Evolutionary conservation across 371 early-diverging fungal species (phyloP).

Genomic region (Mucor lusitanicus): DNA sequence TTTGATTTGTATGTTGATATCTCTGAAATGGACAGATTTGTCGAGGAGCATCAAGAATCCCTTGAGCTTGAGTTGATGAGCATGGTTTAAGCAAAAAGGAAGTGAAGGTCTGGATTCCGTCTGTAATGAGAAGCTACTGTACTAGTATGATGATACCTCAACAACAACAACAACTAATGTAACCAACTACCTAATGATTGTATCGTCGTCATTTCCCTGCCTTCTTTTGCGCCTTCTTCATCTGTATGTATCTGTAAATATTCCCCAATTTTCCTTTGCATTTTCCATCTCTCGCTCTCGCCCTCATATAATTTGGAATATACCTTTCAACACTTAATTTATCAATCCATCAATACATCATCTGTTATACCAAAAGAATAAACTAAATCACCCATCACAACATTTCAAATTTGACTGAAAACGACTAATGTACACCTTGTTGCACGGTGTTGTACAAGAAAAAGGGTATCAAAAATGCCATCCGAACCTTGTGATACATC

Average conservation of each 20-base stretch:
- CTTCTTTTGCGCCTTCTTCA: neutral
- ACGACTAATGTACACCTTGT: neutral
- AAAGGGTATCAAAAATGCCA: conserved; percentile 4
- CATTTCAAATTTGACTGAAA: neutral
- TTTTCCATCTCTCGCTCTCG: neutral
- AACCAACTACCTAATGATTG: neutral
- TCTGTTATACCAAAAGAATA: neutral
- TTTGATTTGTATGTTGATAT: conserved; percentile 31
- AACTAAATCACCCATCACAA: neutral
- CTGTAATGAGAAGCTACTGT: neutral
- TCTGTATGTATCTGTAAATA: neutral
- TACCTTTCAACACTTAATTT: neutral
- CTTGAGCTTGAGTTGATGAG: conserved; percentile 23
- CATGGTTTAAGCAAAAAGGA: conserved; percentile 7
- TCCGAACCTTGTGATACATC: conserved; percentile 1
- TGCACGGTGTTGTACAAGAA: neutral
- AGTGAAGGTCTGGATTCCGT: neutral
- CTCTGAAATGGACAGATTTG: conserved; percentile 27
- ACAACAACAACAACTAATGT: neutral
- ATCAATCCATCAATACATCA: neutral
- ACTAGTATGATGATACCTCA: neutral
- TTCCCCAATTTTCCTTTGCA: neutral
- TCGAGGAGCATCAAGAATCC: conserved; percentile 25
- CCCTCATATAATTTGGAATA: neutral
- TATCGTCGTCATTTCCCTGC: neutral